Evolutionary conservation across 179 eudicot species (phyloP).

Genomic region (Silene noctiflora): DNA sequence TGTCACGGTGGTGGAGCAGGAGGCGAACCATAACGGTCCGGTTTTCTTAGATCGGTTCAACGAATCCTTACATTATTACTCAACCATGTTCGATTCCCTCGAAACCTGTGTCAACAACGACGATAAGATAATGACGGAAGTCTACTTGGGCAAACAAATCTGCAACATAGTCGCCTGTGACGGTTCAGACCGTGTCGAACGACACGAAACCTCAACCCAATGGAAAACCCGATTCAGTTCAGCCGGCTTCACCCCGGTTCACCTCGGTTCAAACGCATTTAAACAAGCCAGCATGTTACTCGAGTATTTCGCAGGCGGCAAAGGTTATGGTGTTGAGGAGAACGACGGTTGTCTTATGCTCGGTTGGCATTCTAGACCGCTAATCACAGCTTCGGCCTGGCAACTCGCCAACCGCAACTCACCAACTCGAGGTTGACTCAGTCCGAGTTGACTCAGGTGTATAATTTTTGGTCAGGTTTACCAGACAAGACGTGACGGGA

Average conservation of each 20-base stretch:
- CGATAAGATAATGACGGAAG: slow-evolving; percentile 77
- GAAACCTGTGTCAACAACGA: slow-evolving; percentile 42
- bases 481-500: not conserved
- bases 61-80: slow-evolving; percentile 74
- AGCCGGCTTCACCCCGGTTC: slow-evolving; percentile 66
- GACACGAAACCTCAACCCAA: slow-evolving; percentile 73
- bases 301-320: slow-evolving; percentile 66
- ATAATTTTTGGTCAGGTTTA: slow-evolving; percentile 11
- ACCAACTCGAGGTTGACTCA: slow-evolving; percentile 11
- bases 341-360: slow-evolving; percentile 73
- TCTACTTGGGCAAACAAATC: slow-evolving; percentile 76
- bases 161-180: slow-evolving; percentile 93
- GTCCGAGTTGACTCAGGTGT: slow-evolving; percentile 1
- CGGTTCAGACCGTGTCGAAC: slow-evolving; percentile 70
- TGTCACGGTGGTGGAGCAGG: slow-evolving; percentile 78
- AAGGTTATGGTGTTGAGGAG: slow-evolving; percentile 84
- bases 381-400: slow-evolving; percentile 96
- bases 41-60: slow-evolving; percentile 72
- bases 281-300: slow-evolving; percentile 75
- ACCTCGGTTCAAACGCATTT: slow-evolving; percentile 80
- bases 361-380: slow-evolving; percentile 86
- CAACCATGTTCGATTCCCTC: slow-evolving; percentile 84
- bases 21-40: slow-evolving; percentile 66
- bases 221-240: slow-evolving; percentile 61
- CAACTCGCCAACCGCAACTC: slow-evolving; percentile 34